A percentile compares a stretch with the other conserved stretches of the same genome.
Conservation (phyloP, 2,329 filamentous ascomycete genomes). For the Trichoderma arundinaceum region DNA sequence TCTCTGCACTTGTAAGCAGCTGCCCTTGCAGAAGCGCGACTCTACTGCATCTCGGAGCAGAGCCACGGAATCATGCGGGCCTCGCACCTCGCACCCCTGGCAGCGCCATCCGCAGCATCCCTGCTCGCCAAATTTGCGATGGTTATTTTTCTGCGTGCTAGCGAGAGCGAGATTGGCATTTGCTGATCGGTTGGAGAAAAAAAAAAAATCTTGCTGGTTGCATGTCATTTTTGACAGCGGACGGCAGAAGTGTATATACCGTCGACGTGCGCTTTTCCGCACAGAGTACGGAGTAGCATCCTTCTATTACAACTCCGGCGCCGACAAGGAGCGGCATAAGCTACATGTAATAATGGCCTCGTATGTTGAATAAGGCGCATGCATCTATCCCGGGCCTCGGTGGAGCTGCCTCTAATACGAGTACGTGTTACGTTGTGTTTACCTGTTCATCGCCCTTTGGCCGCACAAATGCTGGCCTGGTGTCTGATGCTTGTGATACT, state of each 20-base stretch:
- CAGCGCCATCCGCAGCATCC: constrained; percentile 37
- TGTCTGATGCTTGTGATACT: too few species aligned
- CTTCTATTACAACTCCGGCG: not conserved
- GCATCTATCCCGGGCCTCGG: not conserved
- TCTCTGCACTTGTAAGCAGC: not conserved
- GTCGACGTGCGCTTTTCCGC: too few species aligned
- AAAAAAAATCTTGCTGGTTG: not conserved
- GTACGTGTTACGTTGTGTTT: not conserved
- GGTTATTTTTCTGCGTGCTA: constrained; percentile 11
- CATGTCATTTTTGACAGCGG: not conserved
- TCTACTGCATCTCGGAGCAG: not conserved
- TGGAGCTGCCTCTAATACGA: not conserved
- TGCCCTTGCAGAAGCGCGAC: constrained; percentile 9
- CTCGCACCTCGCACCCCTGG: constrained; percentile 26
- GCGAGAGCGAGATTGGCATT: constrained; percentile 19
- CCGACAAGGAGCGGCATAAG: not conserved
- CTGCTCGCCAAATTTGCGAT: constrained; percentile 42
- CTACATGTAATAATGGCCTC: not conserved
- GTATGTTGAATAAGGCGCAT: not conserved
- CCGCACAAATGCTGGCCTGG: too few species aligned
- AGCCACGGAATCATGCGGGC: constrained; percentile 6
- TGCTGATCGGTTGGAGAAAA: constrained; percentile 11
- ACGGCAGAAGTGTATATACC: too few species aligned
- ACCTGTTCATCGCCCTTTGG: too few species aligned
- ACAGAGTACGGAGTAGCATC: too few species aligned